Conservation (phyloP, 148 eudicot genomes). For the Diospyros kaki region DNA sequence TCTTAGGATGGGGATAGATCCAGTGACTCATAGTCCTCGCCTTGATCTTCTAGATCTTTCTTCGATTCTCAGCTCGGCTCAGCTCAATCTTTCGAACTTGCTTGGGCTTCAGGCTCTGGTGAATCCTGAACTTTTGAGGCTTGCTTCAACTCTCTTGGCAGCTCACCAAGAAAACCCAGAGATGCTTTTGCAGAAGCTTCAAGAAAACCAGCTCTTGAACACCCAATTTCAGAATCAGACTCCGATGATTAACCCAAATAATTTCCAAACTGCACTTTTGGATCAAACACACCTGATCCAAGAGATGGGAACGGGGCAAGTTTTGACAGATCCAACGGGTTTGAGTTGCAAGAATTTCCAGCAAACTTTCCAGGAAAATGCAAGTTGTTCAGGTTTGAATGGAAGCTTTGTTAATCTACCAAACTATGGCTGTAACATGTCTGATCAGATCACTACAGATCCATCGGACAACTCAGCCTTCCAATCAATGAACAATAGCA, state of each 20-base stretch:
- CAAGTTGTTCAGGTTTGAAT: not conserved
- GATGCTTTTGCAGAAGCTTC: slow-evolving; percentile 18
- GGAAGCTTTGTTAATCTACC: too few relatives aligned
- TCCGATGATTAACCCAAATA: slow-evolving; percentile 6
- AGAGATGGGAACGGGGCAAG: slow-evolving; percentile 9
- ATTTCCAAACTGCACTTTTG: not conserved
- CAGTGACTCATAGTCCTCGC: slow-evolving; percentile 46
- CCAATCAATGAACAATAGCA: slow-evolving; percentile 8
- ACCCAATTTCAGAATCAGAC: slow-evolving; percentile 17
- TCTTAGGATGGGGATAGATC: slow-evolving; percentile 37
- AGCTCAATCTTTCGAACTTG: slow-evolving; percentile 26
- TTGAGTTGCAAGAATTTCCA: slow-evolving; percentile 6
- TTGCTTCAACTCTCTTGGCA: slow-evolving; percentile 20
- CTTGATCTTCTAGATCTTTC: slow-evolving; percentile 33
- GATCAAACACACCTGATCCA: slow-evolving; percentile 8
- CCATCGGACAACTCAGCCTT: slow-evolving; percentile 20
- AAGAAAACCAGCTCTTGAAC: slow-evolving; percentile 24
- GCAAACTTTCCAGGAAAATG: slow-evolving; percentile 11
- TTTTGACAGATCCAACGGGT: not conserved
- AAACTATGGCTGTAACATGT: too few relatives aligned
- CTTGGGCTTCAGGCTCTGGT: slow-evolving; percentile 34
- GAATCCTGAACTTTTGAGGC: slow-evolving; percentile 30
- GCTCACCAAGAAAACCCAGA: slow-evolving; percentile 12
- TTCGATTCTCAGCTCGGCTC: slow-evolving; percentile 29
- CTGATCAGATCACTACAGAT: slow-evolving; percentile 3